Evolutionary conservation across 192 early-diverging fungal species (phyloP).

Genomic region (Podila clonocystis): DNA sequence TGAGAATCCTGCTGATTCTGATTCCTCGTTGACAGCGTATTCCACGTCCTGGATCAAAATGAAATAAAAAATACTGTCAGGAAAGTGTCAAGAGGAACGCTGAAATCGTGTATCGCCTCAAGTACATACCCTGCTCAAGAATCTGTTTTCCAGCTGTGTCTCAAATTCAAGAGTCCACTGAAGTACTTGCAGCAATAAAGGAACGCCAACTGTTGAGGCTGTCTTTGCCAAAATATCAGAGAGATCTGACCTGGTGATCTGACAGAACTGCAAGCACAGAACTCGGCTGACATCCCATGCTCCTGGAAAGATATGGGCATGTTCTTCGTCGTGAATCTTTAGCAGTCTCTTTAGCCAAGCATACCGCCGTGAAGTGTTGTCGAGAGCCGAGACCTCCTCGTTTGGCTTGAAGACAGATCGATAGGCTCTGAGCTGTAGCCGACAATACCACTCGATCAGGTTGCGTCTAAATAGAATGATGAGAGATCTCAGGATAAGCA

Average conservation of each 20-base stretch:
- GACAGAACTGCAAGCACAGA: conserved; percentile 82
- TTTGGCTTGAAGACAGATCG: conserved; percentile 77
- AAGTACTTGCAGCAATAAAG: conserved; percentile 77
- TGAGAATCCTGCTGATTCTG: conserved; percentile 62
- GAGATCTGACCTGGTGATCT: conserved; percentile 81
- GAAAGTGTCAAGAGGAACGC: neutral
- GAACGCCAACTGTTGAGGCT: conserved; percentile 68
- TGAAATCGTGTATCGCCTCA: neutral
- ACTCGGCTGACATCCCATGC: conserved; percentile 80
- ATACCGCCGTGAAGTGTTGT: conserved; percentile 87
- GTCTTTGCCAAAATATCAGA: conserved; percentile 69
- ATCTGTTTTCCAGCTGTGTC: conserved; percentile 80
- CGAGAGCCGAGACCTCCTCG: conserved; percentile 83
- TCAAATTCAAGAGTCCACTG: conserved; percentile 93
- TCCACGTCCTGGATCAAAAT: conserved; percentile 27
- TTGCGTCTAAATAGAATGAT: conserved; percentile 25
- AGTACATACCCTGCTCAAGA: conserved; percentile 57
- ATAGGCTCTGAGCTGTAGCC: conserved; percentile 86
- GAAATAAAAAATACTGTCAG: too few species aligned
- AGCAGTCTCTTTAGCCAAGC: conserved; percentile 93
- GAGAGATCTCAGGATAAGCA: too few species aligned
- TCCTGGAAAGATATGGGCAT: conserved; percentile 82
- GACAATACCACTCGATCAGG: conserved; percentile 84
- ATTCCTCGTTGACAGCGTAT: conserved; percentile 27
- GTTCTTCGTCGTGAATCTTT: conserved; percentile 90